Evolutionary conservation across 352 stramenopile species (phyloP).

Genomic region (Pythium coloratum): DNA sequence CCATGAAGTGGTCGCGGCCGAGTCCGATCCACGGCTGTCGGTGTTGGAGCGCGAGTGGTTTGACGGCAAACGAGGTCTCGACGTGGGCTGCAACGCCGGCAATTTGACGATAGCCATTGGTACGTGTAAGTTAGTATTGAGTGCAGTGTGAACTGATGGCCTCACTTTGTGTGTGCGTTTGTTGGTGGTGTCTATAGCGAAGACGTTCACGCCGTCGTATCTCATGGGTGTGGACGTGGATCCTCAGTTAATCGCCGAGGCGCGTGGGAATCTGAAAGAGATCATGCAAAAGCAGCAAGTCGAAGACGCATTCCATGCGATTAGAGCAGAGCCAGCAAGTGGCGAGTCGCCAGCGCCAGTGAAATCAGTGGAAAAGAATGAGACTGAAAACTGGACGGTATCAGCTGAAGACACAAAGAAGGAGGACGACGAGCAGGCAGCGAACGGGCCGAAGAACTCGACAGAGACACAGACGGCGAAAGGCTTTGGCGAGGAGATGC

Average conservation of each 20-base stretch:
- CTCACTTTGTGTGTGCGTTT: not conserved
- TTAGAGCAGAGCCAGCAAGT: conserved; percentile 22
- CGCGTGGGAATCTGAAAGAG: conserved; percentile 62
- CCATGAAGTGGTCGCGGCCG: conserved; percentile 39
- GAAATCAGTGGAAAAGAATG: not conserved
- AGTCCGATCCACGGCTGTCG: conserved; percentile 53
- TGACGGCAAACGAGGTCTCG: conserved; percentile 53
- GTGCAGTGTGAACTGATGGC: not conserved
- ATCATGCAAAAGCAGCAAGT: conserved; percentile 60
- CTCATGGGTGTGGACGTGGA: conserved; percentile 78
- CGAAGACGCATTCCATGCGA: conserved; percentile 50
- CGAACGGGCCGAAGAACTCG: not conserved
- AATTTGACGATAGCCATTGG: conserved; percentile 75
- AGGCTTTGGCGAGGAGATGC: conserved; percentile 36
- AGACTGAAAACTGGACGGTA: not conserved
- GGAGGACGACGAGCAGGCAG: not conserved
- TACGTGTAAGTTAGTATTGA: conserved; percentile 18
- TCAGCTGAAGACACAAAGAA: not conserved
- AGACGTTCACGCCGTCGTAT: conserved; percentile 49
- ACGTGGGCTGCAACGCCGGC: conserved; percentile 84
- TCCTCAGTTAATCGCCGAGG: conserved; percentile 56
- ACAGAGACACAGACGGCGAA: not conserved
- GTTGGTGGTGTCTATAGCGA: conserved; percentile 30
- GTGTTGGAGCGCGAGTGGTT: conserved; percentile 74
- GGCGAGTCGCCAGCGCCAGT: not conserved